These are phyloP conservation scores for Rhododendron ovatum DNA, from an alignment of 148 eudicot species.

Conservation along the genomic window DNA sequence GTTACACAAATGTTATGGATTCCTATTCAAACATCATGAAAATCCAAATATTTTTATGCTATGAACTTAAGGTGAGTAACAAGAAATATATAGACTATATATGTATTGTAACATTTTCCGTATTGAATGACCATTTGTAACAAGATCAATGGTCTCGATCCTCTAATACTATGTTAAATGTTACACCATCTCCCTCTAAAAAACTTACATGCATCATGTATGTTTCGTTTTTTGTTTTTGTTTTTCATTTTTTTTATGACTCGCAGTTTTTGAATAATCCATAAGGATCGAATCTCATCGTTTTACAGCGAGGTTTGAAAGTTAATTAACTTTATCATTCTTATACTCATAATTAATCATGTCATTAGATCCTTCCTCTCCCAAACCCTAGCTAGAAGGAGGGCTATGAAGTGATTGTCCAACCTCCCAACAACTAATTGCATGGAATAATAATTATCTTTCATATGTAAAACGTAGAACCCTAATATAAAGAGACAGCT, in stretches of 20 bases:
- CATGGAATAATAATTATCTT: neutral
- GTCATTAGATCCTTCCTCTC: neutral
- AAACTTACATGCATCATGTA: neutral
- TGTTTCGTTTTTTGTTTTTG: too few species aligned
- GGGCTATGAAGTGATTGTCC: conserved; percentile 30
- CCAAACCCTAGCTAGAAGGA: conserved; percentile 15
- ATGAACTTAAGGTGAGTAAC: too few species aligned
- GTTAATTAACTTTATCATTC: neutral
- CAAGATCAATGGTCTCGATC: neutral
- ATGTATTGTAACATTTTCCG: neutral
- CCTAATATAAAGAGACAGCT: neutral
- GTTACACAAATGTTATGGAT: neutral
- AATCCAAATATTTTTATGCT: too few species aligned
- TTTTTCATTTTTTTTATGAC: too few species aligned
- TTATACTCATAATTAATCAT: too few species aligned
- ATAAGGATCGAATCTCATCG: neutral
- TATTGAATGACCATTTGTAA: neutral
- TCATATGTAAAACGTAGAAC: neutral
- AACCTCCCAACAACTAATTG: conserved; percentile 18
- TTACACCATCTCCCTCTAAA: neutral
- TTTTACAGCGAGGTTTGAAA: neutral
- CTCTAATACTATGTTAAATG: neutral
- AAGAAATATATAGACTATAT: too few species aligned
- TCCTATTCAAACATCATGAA: too few species aligned
- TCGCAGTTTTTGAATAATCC: neutral